These are phyloP conservation scores for Clavaria fumosa DNA, from an alignment of 768 basidiomycete species.

Conservation along the genomic window DNA sequence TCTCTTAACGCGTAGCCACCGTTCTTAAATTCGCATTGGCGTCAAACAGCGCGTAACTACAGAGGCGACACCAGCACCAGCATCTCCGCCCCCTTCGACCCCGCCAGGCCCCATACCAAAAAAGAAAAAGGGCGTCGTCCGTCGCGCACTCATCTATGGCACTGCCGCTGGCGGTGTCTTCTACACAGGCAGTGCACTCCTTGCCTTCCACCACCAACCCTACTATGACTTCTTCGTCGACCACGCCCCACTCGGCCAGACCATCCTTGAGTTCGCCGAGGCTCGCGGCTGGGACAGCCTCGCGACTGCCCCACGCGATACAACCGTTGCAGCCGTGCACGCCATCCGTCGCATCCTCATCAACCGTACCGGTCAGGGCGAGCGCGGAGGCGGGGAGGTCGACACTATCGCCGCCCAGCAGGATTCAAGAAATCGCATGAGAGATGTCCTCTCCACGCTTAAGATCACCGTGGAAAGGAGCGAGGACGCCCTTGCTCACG, in stretches of 20 bases:
- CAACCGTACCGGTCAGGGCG: constrained; percentile 26
- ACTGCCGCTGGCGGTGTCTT: constrained; percentile 55
- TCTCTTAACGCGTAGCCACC: constrained; percentile 6
- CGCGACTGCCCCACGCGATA: constrained; percentile 39
- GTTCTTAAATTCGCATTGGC: constrained; percentile 6
- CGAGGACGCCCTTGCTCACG: constrained; percentile 12
- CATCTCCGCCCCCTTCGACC: constrained; percentile 18
- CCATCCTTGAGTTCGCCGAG: constrained; percentile 72
- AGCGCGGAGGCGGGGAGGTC: constrained; percentile 17
- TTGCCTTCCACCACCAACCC: constrained; percentile 56
- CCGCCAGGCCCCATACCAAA: no score
- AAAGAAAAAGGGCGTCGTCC: constrained; percentile 40
- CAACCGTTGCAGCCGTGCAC: no score
- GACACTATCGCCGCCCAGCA: constrained; percentile 16
- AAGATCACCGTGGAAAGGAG: constrained; percentile 34
- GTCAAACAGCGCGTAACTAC: constrained; percentile 43
- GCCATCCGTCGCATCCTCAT: constrained; percentile 35
- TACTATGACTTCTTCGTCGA: constrained; percentile 83
- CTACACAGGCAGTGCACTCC: constrained; percentile 69
- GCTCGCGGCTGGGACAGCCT: constrained; percentile 63
- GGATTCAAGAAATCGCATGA: constrained; percentile 30
- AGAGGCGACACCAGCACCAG: no score
- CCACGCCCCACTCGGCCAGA: constrained; percentile 61
- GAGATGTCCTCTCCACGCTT: constrained; percentile 27
- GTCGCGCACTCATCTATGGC: constrained; percentile 51